phyloP scores from a whole-genome alignment of 768 basidiomycete genomes.

The Cyathus striatus region DNA sequence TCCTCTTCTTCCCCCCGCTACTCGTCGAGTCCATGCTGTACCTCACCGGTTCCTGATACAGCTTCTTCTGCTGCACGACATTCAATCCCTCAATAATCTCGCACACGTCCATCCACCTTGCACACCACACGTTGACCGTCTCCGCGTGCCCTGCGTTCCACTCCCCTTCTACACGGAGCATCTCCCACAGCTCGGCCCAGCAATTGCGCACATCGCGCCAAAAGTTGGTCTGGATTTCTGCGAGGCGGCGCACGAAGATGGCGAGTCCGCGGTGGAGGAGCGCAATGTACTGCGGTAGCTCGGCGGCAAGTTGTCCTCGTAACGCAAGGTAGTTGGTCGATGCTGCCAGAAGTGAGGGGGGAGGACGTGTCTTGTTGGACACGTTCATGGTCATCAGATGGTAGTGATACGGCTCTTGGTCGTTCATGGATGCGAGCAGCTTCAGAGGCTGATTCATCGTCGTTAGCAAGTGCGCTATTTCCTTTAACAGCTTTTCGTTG shows the following conservation, averaged over 20 bases:
- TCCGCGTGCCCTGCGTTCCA: conserved; percentile 61
- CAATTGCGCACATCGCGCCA: conserved; percentile 55
- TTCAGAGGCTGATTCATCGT: conserved; percentile 60
- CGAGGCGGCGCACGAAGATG: conserved; percentile 45
- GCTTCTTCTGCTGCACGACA: conserved; percentile 20
- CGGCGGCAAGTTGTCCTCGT: conserved; percentile 62
- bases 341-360: conserved; percentile 62
- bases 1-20: neutral
- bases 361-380: conserved; percentile 58
- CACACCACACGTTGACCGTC: conserved; percentile 68
- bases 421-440: conserved; percentile 66
- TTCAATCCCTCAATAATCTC: conserved; percentile 31
- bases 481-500: conserved; percentile 47
- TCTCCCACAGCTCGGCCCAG: conserved; percentile 86
- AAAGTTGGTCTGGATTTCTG: conserved; percentile 52
- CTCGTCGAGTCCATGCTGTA: conserved; percentile 8
- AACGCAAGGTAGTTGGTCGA: conserved; percentile 76
- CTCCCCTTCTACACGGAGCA: conserved; percentile 67
- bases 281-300: conserved; percentile 61
- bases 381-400: conserved; percentile 65
- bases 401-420: conserved; percentile 68
- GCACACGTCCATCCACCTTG: conserved; percentile 65
- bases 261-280: conserved; percentile 59
- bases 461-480: conserved; percentile 52
- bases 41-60: conserved; percentile 14